Percentiles rank a stretch among this genome's conserved stretches.
Evolutionary conservation across 495 filamentous ascomycete genomes (phyloP).

Genomic region (Ascobolus immersus): DNA sequence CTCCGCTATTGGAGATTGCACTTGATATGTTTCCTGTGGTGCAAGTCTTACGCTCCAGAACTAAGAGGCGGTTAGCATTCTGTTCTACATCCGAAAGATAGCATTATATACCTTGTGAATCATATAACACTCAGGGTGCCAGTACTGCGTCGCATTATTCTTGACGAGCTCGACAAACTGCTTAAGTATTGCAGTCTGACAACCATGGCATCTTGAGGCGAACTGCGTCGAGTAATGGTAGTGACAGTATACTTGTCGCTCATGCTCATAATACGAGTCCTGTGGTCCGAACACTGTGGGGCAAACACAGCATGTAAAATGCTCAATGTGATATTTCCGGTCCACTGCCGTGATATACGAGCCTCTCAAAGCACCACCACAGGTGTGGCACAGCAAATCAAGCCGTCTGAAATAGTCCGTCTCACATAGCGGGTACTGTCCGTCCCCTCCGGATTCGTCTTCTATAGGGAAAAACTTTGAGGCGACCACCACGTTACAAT

Average conservation of each 20-base stretch:
- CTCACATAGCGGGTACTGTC: conserved; percentile 90
- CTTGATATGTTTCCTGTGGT: conserved; percentile 22
- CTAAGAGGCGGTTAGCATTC: conserved; percentile 5
- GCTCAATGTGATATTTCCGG: conserved; percentile 95
- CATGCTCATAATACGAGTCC: conserved; percentile 97
- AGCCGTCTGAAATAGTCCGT: conserved; percentile 91
- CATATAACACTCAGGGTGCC: conserved; percentile 99
- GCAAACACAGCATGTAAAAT: conserved; percentile 95
- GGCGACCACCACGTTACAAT: conserved; percentile 86
- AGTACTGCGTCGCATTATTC: conserved; percentile 93
- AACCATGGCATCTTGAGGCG: conserved; percentile 86
- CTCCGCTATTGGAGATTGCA: conserved; percentile 23
- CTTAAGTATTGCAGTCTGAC: conserved; percentile 92
- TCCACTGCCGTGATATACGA: conserved; percentile 97
- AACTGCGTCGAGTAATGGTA: conserved; percentile 98
- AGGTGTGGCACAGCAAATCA: conserved; percentile 71
- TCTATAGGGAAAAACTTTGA: conserved; percentile 97
- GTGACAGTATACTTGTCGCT: conserved; percentile 89
- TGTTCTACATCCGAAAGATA: background rate
- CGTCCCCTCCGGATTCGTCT: conserved; percentile 53
- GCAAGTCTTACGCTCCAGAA: conserved; percentile 94
- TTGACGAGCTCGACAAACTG: conserved; percentile 98
- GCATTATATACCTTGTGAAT: conserved; percentile 48
- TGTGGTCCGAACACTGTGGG: conserved; percentile 92
- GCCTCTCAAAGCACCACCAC: conserved; percentile 76